Evolutionary conservation across 1,139 yeast genomes (phyloP).

Genomic region (Eremothecium cymbalariae): DNA sequence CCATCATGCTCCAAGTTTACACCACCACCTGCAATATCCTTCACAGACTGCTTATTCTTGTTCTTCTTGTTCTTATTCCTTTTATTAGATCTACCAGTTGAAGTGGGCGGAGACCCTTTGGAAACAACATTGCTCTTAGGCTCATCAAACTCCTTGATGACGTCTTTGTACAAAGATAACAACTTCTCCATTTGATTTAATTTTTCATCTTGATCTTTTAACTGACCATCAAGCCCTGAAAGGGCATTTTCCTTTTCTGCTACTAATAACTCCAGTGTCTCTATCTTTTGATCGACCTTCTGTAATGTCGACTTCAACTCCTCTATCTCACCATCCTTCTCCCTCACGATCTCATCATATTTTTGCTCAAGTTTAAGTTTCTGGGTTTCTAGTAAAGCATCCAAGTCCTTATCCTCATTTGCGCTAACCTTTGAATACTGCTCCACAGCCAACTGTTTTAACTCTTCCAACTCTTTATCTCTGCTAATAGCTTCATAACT

Average conservation of each 20-base stretch:
- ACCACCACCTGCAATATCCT: too few relatives aligned
- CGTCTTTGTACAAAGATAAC: background rate
- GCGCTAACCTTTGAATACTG: slow-evolving; percentile 8
- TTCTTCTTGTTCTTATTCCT: too few relatives aligned
- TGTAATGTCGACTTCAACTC: slow-evolving; percentile 1
- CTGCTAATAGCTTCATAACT: slow-evolving; percentile 19
- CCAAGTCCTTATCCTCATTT: slow-evolving; percentile 14
- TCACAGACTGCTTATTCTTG: too few relatives aligned
- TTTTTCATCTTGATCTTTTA: slow-evolving; percentile 6
- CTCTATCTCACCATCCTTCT: slow-evolving; percentile 4
- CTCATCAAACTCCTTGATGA: background rate
- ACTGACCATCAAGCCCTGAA: slow-evolving; percentile 6
- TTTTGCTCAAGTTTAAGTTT: slow-evolving; percentile 5
- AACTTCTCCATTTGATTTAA: slow-evolving; percentile 3
- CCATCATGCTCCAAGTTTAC: too few relatives aligned
- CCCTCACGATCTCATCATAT: slow-evolving; percentile 9
- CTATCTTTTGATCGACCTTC: slow-evolving; percentile 2
- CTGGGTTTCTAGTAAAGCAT: too few relatives aligned
- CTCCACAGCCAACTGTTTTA: slow-evolving; percentile 7
- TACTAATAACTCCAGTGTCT: background rate
- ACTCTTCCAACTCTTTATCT: slow-evolving; percentile 13
- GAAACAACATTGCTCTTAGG: background rate
- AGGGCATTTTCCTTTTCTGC: slow-evolving; percentile 2
- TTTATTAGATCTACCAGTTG: too few relatives aligned
- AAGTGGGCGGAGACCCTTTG: background rate